Percentiles rank a stretch among this genome's conserved stretches.
Evolutionary conservation across 2,329 filamentous ascomycete genomes (phyloP).

Genomic region (Scleromitrula shiraiana): DNA sequence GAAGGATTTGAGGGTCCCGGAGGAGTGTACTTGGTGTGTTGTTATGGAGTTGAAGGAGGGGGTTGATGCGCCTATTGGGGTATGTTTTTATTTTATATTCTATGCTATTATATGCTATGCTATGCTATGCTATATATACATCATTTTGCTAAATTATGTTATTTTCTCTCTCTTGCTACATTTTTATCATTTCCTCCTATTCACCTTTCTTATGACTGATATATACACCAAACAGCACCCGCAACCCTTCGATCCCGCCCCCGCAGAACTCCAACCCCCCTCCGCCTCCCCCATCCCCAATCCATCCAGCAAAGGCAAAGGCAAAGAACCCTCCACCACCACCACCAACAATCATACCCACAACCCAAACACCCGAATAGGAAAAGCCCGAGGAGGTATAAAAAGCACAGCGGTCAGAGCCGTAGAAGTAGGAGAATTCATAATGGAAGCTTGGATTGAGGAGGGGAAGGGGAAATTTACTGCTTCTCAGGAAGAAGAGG

Average conservation of each 20-base stretch:
- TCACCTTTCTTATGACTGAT: too few species aligned
- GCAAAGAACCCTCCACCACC: not conserved
- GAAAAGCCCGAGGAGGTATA: slow-evolving; percentile 39
- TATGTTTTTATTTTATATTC: slow-evolving; percentile 32
- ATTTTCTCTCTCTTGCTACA: too few species aligned
- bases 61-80: slow-evolving; percentile 47
- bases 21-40: slow-evolving; percentile 66
- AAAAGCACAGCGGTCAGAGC: slow-evolving; percentile 53
- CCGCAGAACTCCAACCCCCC: not conserved
- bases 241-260: not conserved
- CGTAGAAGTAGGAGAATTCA: slow-evolving; percentile 56
- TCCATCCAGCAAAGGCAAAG: not conserved
- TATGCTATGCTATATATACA: slow-evolving; percentile 40
- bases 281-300: too few species aligned
- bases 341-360: too few species aligned
- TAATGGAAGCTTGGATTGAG: slow-evolving; percentile 64
- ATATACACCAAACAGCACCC: not conserved
- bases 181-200: too few species aligned
- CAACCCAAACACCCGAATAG: too few species aligned
- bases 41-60: slow-evolving; percentile 63
- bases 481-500: not conserved
- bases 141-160: too few species aligned
- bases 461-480: slow-evolving; percentile 38
- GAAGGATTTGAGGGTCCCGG: slow-evolving; percentile 42
- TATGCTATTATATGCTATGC: slow-evolving; percentile 43